These are phyloP conservation scores for Pisolithus thermaeus DNA, from an alignment of 1,284 basidiomycete species.

Conservation along the genomic window DNA sequence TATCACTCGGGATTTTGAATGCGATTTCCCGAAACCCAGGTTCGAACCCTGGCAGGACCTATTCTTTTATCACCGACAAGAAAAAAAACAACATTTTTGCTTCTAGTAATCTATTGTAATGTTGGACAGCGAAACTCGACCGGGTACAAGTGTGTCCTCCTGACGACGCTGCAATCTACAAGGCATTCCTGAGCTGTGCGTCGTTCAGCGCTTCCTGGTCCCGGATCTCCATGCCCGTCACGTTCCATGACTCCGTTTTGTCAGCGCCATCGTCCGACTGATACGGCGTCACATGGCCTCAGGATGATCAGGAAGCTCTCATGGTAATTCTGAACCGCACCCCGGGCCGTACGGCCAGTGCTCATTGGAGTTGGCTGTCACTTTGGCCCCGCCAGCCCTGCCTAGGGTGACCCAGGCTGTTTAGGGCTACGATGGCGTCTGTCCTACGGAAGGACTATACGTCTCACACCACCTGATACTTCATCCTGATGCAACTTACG, in stretches of 20 bases:
- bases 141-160: background rate
- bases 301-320: background rate
- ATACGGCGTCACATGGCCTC: background rate
- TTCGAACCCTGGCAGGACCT: slow-evolving; percentile 34
- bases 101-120: background rate
- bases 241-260: too few relatives aligned
- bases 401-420: background rate
- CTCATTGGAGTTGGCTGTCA: background rate
- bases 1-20: slow-evolving; percentile 34
- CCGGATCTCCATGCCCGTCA: too few relatives aligned
- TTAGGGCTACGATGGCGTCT: too few relatives aligned
- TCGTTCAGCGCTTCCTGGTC: too few relatives aligned
- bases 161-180: background rate
- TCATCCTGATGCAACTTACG: too few relatives aligned
- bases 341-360: background rate
- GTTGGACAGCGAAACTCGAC: background rate
- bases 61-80: background rate
- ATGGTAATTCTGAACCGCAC: background rate
- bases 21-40: slow-evolving; percentile 31
- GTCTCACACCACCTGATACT: too few relatives aligned
- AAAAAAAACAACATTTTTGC: background rate
- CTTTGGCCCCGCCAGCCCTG: background rate
- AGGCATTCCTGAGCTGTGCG: too few relatives aligned
- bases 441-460: too few relatives aligned
- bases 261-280: background rate